These are phyloP conservation scores for Chlorencoelia australis DNA, from an alignment of 2,329 filamentous ascomycete species.

Conservation along the genomic window DNA sequence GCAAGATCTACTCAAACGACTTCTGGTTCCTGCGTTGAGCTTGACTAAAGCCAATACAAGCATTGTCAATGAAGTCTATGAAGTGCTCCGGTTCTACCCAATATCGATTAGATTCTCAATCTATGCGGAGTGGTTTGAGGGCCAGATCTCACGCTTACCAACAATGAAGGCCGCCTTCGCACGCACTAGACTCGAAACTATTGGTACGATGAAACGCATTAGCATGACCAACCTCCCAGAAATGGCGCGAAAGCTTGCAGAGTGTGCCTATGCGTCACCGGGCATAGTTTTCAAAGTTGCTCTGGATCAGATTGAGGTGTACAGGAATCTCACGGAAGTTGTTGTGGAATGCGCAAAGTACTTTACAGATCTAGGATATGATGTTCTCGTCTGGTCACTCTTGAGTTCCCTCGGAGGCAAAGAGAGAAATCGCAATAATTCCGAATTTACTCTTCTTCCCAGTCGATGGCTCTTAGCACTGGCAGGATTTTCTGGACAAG, in stretches of 20 bases:
- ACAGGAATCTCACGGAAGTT: conserved; percentile 88
- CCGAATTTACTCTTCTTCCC: conserved; percentile 58
- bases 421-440: conserved; percentile 51
- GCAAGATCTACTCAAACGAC: conserved; percentile 71
- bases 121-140: conserved; percentile 88
- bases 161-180: conserved; percentile 73
- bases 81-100: conserved; percentile 69
- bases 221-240: conserved; percentile 76
- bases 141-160: conserved; percentile 63
- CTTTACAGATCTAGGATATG: conserved; percentile 85
- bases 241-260: conserved; percentile 82
- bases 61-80: conserved; percentile 77
- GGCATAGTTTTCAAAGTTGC: conserved; percentile 86
- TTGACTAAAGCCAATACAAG: conserved; percentile 77
- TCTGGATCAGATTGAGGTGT: conserved; percentile 83
- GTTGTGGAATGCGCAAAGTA: conserved; percentile 93
- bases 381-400: conserved; percentile 86
- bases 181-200: conserved; percentile 66
- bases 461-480: conserved; percentile 88
- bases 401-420: conserved; percentile 63
- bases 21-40: conserved; percentile 82
- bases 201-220: conserved; percentile 78
- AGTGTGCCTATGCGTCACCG: conserved; percentile 84
- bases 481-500: conserved; percentile 81
- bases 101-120: conserved; percentile 71